Evolutionary conservation across 129 eudicot species (phyloP), one percentile per base, ranked within the genome.

Genomic region (Artemisia argyi): DNA sequence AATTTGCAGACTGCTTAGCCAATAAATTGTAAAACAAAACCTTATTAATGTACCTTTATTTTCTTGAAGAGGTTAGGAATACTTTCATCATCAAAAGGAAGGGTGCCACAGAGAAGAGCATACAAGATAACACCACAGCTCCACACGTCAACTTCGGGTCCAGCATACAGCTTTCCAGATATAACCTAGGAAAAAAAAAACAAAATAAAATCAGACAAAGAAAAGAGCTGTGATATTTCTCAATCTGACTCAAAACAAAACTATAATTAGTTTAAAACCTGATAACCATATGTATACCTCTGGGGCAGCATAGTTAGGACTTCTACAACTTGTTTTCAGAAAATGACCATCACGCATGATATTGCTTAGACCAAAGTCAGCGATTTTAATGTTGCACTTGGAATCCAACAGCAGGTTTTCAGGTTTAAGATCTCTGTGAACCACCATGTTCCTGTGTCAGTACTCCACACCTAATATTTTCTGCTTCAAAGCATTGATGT

Each of bases 311-410:
- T 93, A 93, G 61, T 93, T 93, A 69, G 98, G 98, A 74, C 98
- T 93, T 77, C 98, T 97, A 79, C 98, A 93, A 67, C 98, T 93
- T 49, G 98, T 93, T 87, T 93, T 93, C 30, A 93, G 81, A 74
- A 93, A 93, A 90, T 93, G 98, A 65, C 98, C 98, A 77, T 93
- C 98, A 51, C 98, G 87, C 97, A 93, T 89, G 69, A 93, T 84
- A 76, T 93, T 93, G 81, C 98, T 93, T 86, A 89, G 79, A 55
- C 98, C 98, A 75, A 93, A 93, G 82, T 93, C 98, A 68, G 98
- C 98, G 76, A 93, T 93, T 81, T 89, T 93, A 49, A 93, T 97
- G 47, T 89, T 89, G 59, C 83, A 71, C 50, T 90, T 88, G 16
- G 98, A 93, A 84, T 93, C 98, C 79, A 93, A 68, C 28, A 93